Evolutionary conservation across 2,329 filamentous ascomycete species (phyloP).

Genomic region (Epichloe baconii): DNA sequence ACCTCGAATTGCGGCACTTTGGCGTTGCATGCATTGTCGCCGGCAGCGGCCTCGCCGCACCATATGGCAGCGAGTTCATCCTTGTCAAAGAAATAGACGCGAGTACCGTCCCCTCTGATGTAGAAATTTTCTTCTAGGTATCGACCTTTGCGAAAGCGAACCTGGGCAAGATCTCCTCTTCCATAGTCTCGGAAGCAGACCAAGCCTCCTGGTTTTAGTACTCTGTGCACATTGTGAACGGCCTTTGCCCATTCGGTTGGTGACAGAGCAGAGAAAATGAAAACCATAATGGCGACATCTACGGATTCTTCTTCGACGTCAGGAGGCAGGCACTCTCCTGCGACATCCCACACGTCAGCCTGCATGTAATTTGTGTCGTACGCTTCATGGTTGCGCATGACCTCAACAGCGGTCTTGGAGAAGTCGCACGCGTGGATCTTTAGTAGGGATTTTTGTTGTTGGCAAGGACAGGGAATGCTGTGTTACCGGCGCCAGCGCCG

Average conservation of each 20-base stretch:
- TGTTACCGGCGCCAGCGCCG: conserved; percentile 91
- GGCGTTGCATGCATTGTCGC: conserved; percentile 14
- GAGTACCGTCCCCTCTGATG: conserved; percentile 83
- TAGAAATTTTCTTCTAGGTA: conserved; percentile 98
- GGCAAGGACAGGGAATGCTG: conserved; percentile 78
- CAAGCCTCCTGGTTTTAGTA: conserved; percentile 85
- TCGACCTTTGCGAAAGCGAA: conserved; percentile 89
- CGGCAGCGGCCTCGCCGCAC: conserved; percentile 32
- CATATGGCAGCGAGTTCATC: conserved; percentile 73
- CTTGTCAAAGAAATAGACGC: conserved; percentile 94
- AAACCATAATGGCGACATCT: conserved; percentile 87
- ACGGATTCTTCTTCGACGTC: conserved; percentile 66
- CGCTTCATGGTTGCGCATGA: conserved; percentile 69
- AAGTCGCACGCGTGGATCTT: conserved; percentile 93
- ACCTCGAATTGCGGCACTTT: conserved; percentile 47
- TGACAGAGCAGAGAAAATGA: conserved; percentile 88
- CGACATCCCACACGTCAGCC: conserved; percentile 91
- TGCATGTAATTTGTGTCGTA: conserved; percentile 63
- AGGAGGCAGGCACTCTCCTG: conserved; percentile 60
- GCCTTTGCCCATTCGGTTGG: conserved; percentile 76
- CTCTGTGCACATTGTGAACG: conserved; percentile 64
- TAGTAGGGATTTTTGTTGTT: conserved; percentile 70
- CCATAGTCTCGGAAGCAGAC: conserved; percentile 96
- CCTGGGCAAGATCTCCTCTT: conserved; percentile 86
- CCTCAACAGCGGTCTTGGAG: conserved; percentile 84